phyloP scores from a whole-genome alignment of 2,329 filamentous ascomycete species.

The Trichoderma pleuroti region DNA sequence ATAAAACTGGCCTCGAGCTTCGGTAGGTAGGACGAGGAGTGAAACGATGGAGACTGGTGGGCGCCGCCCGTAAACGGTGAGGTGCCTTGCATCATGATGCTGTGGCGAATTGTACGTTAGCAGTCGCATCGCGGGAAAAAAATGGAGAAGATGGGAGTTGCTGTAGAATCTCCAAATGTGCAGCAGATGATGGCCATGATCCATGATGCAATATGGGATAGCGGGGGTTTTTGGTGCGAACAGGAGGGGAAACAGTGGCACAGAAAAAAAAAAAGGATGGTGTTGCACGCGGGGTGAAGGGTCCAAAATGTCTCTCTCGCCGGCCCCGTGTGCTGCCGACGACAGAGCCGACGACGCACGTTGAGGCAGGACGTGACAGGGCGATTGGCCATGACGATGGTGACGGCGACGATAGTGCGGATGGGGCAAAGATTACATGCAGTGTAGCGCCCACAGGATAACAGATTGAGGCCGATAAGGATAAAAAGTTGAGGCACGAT shows the following conservation, averaged over 20 bases:
- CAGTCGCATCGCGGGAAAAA: neutral
- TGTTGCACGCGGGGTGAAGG: slow-evolving; percentile 8
- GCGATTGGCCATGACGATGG: neutral
- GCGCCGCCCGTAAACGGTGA: slow-evolving; percentile 70
- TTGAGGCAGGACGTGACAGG: neutral
- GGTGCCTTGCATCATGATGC: slow-evolving; percentile 91
- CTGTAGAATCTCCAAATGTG: neutral
- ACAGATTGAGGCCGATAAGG: slow-evolving; percentile 5
- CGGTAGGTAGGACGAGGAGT: slow-evolving; percentile 93
- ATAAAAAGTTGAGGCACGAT: neutral
- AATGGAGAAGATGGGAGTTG: neutral
- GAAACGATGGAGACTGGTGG: slow-evolving; percentile 88
- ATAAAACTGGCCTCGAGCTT: slow-evolving; percentile 98
- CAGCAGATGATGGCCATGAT: neutral
- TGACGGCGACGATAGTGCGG: neutral
- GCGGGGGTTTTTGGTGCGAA: neutral
- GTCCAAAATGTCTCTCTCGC: slow-evolving; percentile 14
- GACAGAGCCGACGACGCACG: neutral
- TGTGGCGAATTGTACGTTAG: slow-evolving; percentile 39
- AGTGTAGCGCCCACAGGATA: slow-evolving; percentile 6
- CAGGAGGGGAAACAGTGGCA: slow-evolving; percentile 1
- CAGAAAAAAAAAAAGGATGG: neutral
- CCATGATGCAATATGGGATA: neutral
- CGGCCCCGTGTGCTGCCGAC: neutral
- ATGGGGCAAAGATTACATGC: neutral